Evolutionary conservation across 2,329 filamentous ascomycete genomes (phyloP), one percentile per base, ranked within the genome.

Genomic region (Cladorrhinum sp.): DNA sequence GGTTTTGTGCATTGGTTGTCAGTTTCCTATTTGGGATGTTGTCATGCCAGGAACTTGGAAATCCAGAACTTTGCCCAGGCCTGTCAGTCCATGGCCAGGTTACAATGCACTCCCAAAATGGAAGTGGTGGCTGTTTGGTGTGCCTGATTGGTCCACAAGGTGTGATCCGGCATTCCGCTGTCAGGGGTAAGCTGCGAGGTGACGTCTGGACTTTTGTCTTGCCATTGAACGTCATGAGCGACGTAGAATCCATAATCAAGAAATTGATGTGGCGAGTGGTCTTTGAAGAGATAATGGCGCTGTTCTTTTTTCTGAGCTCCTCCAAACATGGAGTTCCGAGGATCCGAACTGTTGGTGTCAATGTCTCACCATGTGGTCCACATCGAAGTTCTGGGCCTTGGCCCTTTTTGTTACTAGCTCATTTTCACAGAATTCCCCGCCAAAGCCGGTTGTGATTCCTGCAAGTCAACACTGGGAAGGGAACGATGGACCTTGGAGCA

Each of bases 401-500:
- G 25, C 61, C 8, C 36, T 62, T 18, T 38, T 62, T 22, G 18
- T 62, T 50, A 22, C 59, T 22, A 36, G 9, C 2, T 60, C 55
- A 10, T 20, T 49, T 13, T 41, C 64, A 8, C 57, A 62, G n/a
- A 60, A 66, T 20, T 27, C 50, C 54, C 50, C 50, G 22, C 58
- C 66, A 50, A 24, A 38, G 41, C 60, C 68, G 24, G 55, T 76
- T 22, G 68, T 71, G 7, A 72, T 77, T 8, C 61, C 71, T 12
- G 68, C 74, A 6, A 76, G 74, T 61, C 63, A 75, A 67, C 72
- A 75, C 53, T 76, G 76, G 50, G 74, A 77, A 23, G 76, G 76
- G 58, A 77, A 75, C 50, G 76, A 78, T 59, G 76, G 76, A 18
- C 71, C 71, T 20, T 77, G 75, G 75, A 76, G 73, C 62, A 76